Evolutionary conservation across 768 basidiomycete genomes (phyloP), one percentile per base, ranked within the genome.

Genomic region (Auricularia cornea): DNA sequence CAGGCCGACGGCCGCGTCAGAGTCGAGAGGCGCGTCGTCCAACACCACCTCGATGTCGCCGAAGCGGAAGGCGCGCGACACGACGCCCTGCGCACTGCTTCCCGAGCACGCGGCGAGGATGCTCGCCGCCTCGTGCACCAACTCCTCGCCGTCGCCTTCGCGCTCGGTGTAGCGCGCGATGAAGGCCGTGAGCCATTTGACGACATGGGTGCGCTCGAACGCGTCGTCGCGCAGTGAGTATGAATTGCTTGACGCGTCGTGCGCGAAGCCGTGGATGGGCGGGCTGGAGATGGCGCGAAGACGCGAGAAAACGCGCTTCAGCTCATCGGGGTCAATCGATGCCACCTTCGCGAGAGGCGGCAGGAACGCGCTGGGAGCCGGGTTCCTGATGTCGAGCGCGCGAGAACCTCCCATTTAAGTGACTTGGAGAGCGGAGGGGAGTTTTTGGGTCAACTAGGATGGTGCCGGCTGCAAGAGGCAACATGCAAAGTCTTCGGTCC

Each of bases 1-100:
- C 30, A 90, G 86, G 1, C 92, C 92, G 20, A 92, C 84, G 62
- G 85, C 88, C 14, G 90, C 87, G n/a, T 79, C 75, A 62, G 89
- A 86, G 59, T 86, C 81, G 51, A 92, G 74, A 2, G 89, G 84
- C 2, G 85, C 80, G 71, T 94, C 92, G 32, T 78, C 84, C 59
- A 94, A 68, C 60, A 76, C 70, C 12, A 89, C 74, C 12, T 74
- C 67, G 41, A 79, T 67, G 52, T 67, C 68, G 2, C 6, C 61
- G 54, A 91, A 88, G 0, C 70, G 68, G 65, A 88, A 84, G 20
- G 73, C 72, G 26, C 87, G 85, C 28, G 78, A 73, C 52, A 88
- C 64, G 3, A 73, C 77, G 8, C 89, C 87, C 10, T 88, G 84
- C 8, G 84, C 83, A 1, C 87, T 79, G 26, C 85, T 76, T 1